Evolutionary conservation across 345 rosid genomes (phyloP).

Genomic region (Populus alba): DNA sequence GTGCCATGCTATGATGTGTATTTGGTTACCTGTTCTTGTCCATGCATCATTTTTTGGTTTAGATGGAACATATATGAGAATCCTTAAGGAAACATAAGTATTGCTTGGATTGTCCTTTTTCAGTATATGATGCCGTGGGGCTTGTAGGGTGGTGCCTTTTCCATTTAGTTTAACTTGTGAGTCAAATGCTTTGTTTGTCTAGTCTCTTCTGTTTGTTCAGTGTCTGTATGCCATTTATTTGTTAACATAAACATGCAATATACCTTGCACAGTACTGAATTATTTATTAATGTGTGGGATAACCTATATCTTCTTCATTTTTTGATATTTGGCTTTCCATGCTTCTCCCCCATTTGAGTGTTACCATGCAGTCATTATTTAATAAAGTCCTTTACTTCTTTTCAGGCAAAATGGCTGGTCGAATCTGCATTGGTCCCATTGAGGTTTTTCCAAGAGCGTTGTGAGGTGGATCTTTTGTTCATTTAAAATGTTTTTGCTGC

Average conservation of each 20-base stretch:
- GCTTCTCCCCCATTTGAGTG: neutral
- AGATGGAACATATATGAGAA: neutral
- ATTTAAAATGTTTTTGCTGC: neutral
- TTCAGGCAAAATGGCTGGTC: conserved; percentile 91
- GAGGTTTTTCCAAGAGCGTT: conserved; percentile 92
- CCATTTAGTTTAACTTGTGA: neutral
- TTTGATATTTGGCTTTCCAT: neutral
- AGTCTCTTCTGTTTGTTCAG: neutral
- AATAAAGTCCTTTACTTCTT: conserved; percentile 1
- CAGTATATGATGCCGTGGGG: neutral
- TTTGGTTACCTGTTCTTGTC: neutral
- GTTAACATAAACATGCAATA: neutral
- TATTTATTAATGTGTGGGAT: neutral
- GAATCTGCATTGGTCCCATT: conserved; percentile 81
- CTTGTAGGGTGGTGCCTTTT: neutral
- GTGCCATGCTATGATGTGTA: neutral
- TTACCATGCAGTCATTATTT: neutral
- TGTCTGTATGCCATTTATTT: neutral
- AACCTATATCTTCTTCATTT: neutral
- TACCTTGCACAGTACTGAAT: too few relatives aligned
- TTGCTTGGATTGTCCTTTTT: neutral
- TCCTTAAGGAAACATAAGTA: neutral
- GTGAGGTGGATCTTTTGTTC: conserved; percentile 57
- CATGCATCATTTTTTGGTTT: neutral
- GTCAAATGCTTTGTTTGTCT: neutral